Base-by-base conservation (phyloP, 2,329 filamentous ascomycete species). In the Calonectria crousiana region DNA sequence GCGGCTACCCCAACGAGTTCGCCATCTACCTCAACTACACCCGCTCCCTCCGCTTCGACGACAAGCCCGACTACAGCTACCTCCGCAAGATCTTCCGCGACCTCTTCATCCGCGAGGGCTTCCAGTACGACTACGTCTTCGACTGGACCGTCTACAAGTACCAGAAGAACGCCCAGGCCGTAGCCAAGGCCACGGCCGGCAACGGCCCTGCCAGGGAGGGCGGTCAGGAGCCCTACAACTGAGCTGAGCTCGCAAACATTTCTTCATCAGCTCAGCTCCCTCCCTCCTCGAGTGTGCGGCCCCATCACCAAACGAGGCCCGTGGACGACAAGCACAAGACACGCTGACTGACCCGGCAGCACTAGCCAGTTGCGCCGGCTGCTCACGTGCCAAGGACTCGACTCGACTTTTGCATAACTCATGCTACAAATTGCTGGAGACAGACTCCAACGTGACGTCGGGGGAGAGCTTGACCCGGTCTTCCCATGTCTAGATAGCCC, bases 141-240 rank as follows among this genome's bases (percentile, higher is more conserved):
- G 97, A 99, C 89, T 99, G 97, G 97, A 99, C 97, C 74, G 97
- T 98, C 83, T 98, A 98, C 92, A 98, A 98, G 90, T 98, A 98
- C 90, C 96, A 98, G 92, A 98, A 98, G 93, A 98, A 98, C 82
- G 96, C 96, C 69, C 95, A 97, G 88, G 95, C 60, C 18, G 36
- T 30, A 9, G 36, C 36, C 60, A 44, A 44, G 36, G 26, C 60
- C 26, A n/a, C 60, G 20, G 36, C 36, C 60, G 60, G 36, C 60
- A 32, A n/a, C 60, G 60, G 60, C 16, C 36, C 60, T 38, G 41
- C 60, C 9, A 28, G 36, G 9, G 60, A 64, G 36, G 41, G 38
- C 6, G 60, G 41, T 6, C 16, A 38, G 20, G 60, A 64, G 60
- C 18, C 23, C 60, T 47, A 64, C 41, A 44, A 64, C 56, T 56